These are phyloP conservation scores for Cyberlindnera euphorbiiphila DNA, from an alignment of 805 yeast species.

Conservation along the genomic window DNA sequence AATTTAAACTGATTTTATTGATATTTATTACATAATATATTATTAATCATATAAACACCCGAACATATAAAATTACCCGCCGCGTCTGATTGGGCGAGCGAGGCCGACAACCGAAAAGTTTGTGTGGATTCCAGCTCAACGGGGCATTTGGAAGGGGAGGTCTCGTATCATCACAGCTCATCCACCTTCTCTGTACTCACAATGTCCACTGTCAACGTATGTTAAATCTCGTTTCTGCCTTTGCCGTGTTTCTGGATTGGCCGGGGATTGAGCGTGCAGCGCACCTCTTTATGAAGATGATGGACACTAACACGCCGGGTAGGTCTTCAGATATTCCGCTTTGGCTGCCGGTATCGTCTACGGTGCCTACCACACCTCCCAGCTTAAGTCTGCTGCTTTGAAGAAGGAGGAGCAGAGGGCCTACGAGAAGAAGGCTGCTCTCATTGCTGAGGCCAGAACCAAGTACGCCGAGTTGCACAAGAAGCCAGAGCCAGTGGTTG, in stretches of 20 bases:
- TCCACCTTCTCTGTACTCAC: no score
- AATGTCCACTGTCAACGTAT: conserved; percentile 50
- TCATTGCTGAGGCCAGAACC: conserved; percentile 84
- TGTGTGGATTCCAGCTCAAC: no score
- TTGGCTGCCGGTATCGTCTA: conserved; percentile 83
- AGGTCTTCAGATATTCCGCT: conserved; percentile 92
- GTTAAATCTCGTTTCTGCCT: conserved; percentile 20
- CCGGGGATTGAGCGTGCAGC: no score
- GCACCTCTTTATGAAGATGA: neutral
- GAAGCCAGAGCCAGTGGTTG: conserved; percentile 36
- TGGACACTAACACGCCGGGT: conserved; percentile 11
- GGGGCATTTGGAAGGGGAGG: no score
- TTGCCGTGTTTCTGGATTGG: no score
- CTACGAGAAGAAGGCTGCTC: conserved; percentile 62
- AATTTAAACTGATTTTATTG: no score
- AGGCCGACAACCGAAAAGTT: conserved; percentile 3
- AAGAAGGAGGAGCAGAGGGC: conserved; percentile 54
- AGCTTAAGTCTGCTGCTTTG: conserved; percentile 56
- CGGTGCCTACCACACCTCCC: conserved; percentile 82
- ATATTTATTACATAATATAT: no score
- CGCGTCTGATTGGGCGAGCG: conserved; percentile 6
- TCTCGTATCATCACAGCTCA: no score
- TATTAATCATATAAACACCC: no score
- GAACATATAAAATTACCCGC: conserved; percentile 1
- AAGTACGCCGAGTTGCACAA: conserved; percentile 71